Evolutionary conservation across 805 yeast species (phyloP).

Genomic region (Saccharomyces kudriavzevii): DNA sequence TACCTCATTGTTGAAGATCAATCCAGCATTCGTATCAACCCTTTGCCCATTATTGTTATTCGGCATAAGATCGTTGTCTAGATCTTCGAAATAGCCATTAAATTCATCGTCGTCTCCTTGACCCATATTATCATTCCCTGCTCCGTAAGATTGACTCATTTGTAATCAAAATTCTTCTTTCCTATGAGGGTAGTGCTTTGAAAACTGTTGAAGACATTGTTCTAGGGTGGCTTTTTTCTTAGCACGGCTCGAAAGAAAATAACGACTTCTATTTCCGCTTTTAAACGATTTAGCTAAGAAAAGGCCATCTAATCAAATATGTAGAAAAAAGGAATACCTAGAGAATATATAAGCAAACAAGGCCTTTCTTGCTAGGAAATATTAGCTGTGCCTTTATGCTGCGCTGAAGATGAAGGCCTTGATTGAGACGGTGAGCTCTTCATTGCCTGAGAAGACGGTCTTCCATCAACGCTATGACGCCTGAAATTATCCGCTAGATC

Average conservation of each 20-base stretch:
- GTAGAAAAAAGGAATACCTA: background rate
- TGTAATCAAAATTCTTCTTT: background rate
- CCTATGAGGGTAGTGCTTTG: background rate
- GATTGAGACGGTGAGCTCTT: background rate
- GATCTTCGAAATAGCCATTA: conserved; percentile 14
- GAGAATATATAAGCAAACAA: background rate
- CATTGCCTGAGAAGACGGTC: background rate
- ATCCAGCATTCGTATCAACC: conserved; percentile 2
- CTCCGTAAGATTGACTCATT: background rate
- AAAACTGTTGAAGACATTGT: background rate
- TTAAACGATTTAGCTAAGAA: background rate
- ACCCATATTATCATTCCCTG: conserved; percentile 1
- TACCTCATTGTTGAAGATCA: conserved; percentile 4
- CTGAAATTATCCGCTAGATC: background rate
- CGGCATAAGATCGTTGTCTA: conserved; percentile 1
- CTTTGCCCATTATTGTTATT: background rate
- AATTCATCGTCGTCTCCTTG: background rate
- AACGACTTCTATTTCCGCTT: background rate
- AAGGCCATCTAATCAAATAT: background rate
- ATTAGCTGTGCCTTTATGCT: background rate
- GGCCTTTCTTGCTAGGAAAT: background rate
- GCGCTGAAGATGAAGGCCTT: background rate
- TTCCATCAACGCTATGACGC: conserved; percentile 8
- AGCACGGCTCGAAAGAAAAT: background rate
- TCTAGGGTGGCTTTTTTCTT: background rate